Conservation (phyloP, 331 rosid genomes). For the Quercus phellos region DNA sequence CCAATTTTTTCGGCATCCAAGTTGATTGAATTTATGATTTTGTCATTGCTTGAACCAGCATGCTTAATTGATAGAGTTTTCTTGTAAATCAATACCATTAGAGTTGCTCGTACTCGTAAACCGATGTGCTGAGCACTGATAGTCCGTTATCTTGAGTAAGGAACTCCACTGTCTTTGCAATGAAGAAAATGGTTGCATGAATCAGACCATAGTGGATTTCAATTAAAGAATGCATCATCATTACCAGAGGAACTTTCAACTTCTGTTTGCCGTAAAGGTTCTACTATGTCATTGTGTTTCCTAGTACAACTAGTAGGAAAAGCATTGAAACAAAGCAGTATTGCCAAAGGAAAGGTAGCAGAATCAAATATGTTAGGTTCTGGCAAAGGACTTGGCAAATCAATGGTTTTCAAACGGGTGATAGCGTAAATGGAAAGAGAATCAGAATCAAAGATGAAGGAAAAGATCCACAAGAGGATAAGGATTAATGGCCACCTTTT, state of each 20-base stretch:
- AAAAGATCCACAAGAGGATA: slow-evolving; percentile 57
- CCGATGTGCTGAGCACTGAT: slow-evolving; percentile 75
- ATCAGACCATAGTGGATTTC: slow-evolving; percentile 49
- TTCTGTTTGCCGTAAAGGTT: slow-evolving; percentile 42
- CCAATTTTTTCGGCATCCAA: slow-evolving; percentile 86
- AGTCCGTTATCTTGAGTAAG: slow-evolving; percentile 79
- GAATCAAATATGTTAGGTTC: no score
- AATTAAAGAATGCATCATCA: slow-evolving; percentile 24
- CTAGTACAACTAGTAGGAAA: slow-evolving; percentile 6
- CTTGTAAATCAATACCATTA: slow-evolving; percentile 50
- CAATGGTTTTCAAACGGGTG: slow-evolving; percentile 11
- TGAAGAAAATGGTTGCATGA: slow-evolving; percentile 73
- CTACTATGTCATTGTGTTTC: slow-evolving; percentile 31
- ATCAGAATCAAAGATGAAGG: slow-evolving; percentile 20
- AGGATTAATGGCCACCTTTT: slow-evolving; percentile 38
- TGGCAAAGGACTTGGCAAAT: no score
- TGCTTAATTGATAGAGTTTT: slow-evolving; percentile 44
- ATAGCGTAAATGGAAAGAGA: slow-evolving; percentile 19
- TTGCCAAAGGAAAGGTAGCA: no score
- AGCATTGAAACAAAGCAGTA: no score
- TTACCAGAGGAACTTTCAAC: not conserved
- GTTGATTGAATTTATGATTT: slow-evolving; percentile 54
- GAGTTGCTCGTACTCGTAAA: slow-evolving; percentile 64
- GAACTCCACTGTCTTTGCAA: slow-evolving; percentile 73
- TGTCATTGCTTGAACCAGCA: slow-evolving; percentile 59